Evolutionary conservation across 345 rosid genomes (phyloP).

Genomic region (Ceriops tagal): DNA sequence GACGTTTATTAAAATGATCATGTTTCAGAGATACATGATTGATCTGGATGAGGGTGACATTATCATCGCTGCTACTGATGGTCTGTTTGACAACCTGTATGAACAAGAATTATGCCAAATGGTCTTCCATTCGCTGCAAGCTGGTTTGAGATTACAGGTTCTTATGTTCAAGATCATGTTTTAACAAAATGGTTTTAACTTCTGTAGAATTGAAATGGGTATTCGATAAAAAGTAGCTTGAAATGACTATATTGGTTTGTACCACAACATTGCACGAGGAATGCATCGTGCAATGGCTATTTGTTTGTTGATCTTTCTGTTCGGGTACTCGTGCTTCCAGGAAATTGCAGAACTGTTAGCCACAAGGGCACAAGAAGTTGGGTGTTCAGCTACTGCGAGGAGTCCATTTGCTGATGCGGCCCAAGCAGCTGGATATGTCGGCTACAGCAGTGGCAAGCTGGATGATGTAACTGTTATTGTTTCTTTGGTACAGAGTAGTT

Average conservation of each 20-base stretch:
- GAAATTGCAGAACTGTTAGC: constrained; percentile 61
- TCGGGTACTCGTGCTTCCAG: constrained; percentile 20
- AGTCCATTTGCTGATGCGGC: constrained; percentile 72
- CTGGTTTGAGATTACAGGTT: constrained; percentile 55
- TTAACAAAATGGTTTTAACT: neutral
- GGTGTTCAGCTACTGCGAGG: constrained; percentile 31
- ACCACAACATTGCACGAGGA: too few species aligned
- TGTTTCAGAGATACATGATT: constrained; percentile 50
- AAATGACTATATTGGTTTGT: neutral
- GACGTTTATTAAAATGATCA: neutral
- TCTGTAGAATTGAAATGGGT: neutral
- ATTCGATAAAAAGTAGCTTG: neutral
- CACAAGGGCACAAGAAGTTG: constrained; percentile 51
- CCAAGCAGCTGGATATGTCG: constrained; percentile 61
- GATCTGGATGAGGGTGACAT: constrained; percentile 57
- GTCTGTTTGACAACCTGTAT: constrained; percentile 76
- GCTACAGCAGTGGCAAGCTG: constrained; percentile 57
- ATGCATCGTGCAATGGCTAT: too few species aligned
- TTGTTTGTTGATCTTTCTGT: neutral
- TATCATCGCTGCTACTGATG: constrained; percentile 57
- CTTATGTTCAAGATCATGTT: constrained; percentile 1
- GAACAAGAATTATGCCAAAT: constrained; percentile 57
- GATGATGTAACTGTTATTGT: constrained; percentile 62
- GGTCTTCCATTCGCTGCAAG: constrained; percentile 40
- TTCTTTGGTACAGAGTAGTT: constrained; percentile 36